These are phyloP conservation scores for Aspergillus steynii DNA, from an alignment of 495 filamentous ascomycete species.

Conservation along the genomic window DNA sequence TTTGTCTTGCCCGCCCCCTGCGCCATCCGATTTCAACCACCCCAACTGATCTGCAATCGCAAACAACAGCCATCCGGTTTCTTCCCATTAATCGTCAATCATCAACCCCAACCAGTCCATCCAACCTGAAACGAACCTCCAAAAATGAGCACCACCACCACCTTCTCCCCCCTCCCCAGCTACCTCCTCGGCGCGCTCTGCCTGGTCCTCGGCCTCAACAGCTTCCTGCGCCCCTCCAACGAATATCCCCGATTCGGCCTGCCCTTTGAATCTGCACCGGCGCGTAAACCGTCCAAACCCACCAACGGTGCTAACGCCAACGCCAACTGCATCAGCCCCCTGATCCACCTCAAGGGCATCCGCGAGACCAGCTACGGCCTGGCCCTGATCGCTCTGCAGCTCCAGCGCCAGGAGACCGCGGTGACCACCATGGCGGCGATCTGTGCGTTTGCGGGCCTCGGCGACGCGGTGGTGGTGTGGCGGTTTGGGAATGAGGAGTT, in stretches of 20 bases:
- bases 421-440: slow-evolving; percentile 7
- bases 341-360: slow-evolving; percentile 14
- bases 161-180: slow-evolving; percentile 2
- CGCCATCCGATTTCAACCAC: too few species aligned
- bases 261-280: background rate
- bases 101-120: too few species aligned
- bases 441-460: slow-evolving; percentile 2
- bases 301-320: background rate
- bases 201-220: slow-evolving; percentile 21
- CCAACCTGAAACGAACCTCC: background rate
- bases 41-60: too few species aligned
- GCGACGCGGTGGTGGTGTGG: slow-evolving; percentile 8
- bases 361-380: slow-evolving; percentile 13
- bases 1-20: too few species aligned
- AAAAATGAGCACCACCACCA: background rate
- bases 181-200: slow-evolving; percentile 7
- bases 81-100: too few species aligned
- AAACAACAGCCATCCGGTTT: too few species aligned
- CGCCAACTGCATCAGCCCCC: slow-evolving; percentile 4
- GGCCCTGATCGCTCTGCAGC: slow-evolving; percentile 8
- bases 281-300: background rate
- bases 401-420: slow-evolving; percentile 5
- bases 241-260: slow-evolving; percentile 16
- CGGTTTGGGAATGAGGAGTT: background rate
- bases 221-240: background rate